Conservation (phyloP, 345 rosid genomes). For the Lepidium africanum region DNA sequence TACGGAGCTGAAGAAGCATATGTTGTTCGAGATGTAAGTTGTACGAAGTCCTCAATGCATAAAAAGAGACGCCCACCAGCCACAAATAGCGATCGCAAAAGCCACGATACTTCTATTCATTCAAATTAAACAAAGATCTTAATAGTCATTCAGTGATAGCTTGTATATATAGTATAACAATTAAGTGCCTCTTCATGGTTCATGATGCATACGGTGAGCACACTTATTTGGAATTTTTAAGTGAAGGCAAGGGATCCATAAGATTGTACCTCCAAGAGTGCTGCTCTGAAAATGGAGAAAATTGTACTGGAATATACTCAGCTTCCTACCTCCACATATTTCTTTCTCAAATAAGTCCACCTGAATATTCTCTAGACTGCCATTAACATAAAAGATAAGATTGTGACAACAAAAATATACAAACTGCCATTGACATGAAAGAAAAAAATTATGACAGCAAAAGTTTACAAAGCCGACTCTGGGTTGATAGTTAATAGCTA, state of each 20-base stretch:
- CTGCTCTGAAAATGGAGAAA: slow-evolving; percentile 49
- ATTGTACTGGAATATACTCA: slow-evolving; percentile 59
- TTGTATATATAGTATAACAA: too few relatives aligned
- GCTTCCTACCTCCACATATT: slow-evolving; percentile 56
- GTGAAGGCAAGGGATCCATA: neutral
- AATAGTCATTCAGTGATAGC: neutral
- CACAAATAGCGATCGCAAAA: slow-evolving; percentile 61
- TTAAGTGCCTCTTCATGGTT: neutral
- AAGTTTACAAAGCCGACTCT: neutral
- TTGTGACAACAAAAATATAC: neutral
- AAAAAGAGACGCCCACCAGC: slow-evolving; percentile 50
- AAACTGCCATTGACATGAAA: slow-evolving; percentile 56
- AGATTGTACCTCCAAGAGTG: slow-evolving; percentile 40
- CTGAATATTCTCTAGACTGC: slow-evolving; percentile 92
- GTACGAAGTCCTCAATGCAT: slow-evolving; percentile 59
- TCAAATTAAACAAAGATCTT: neutral
- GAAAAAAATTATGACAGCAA: neutral
- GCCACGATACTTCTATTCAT: slow-evolving; percentile 59
- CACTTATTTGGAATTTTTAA: neutral
- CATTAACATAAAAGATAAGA: slow-evolving; percentile 21
- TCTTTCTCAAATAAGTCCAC: slow-evolving; percentile 67
- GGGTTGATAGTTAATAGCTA: slow-evolving; percentile 5
- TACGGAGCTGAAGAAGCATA: slow-evolving; percentile 43
- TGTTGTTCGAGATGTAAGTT: slow-evolving; percentile 36
- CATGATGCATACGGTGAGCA: neutral